Percentiles rank a stretch among this genome's conserved stretches.
Conservation (phyloP, 2,329 filamentous ascomycete species). For the Nemania abortiva region DNA sequence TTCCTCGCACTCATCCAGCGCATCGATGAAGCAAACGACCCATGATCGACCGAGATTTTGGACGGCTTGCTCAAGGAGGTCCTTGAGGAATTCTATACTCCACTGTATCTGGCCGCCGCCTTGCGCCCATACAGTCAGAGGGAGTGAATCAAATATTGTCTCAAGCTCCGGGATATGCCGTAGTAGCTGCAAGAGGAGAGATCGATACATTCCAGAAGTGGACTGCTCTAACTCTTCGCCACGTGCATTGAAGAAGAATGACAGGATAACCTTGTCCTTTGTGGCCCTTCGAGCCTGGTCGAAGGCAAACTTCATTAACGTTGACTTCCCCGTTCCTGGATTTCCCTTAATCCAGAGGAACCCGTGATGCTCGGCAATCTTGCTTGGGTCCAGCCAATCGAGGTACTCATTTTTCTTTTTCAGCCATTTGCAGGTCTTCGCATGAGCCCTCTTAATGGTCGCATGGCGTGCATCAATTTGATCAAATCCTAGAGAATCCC, state of each 20-base stretch:
- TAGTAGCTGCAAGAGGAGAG: constrained; percentile 59
- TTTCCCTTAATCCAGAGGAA: constrained; percentile 60
- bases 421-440: constrained; percentile 45
- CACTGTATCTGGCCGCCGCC: background rate
- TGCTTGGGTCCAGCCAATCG: constrained; percentile 50
- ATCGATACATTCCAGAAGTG: constrained; percentile 60
- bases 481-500: constrained; percentile 38
- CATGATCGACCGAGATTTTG: background rate
- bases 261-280: constrained; percentile 37
- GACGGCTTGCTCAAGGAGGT: background rate
- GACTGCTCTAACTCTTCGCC: constrained; percentile 59
- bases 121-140: too few relatives aligned
- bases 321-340: constrained; percentile 58
- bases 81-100: background rate
- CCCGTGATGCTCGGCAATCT: constrained; percentile 48
- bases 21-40: constrained; percentile 36
- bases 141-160: too few relatives aligned
- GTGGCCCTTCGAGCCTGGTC: constrained; percentile 29
- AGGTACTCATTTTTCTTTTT: constrained; percentile 45
- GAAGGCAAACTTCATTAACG: constrained; percentile 56
- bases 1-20: constrained; percentile 38
- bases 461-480: constrained; percentile 37
- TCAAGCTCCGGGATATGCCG: too few relatives aligned
- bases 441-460: constrained; percentile 37
- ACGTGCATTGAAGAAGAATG: constrained; percentile 63